Conservation (phyloP, 352 stramenopile genomes). For the Globisporangium acanthophoron region DNA sequence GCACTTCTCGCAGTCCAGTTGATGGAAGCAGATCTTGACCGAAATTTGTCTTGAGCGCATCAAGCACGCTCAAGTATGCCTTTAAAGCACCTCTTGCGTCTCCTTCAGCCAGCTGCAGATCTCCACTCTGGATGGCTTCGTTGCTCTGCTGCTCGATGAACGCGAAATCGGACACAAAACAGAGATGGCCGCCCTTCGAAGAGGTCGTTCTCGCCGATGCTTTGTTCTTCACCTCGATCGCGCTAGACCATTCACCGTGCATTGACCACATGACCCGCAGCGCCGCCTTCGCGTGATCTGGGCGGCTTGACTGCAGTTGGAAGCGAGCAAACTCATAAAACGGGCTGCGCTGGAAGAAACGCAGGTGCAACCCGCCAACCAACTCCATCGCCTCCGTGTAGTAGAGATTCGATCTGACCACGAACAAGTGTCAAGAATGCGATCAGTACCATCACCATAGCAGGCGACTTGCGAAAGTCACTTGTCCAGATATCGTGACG, state of each 20-base stretch:
- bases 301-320: slow-evolving; percentile 39
- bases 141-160: slow-evolving; percentile 40
- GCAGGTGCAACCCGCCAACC: slow-evolving; percentile 52
- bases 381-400: slow-evolving; percentile 64
- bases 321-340: slow-evolving; percentile 66
- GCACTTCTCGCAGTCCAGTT: slow-evolving; percentile 5
- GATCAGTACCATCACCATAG: not conserved
- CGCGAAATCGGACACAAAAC: slow-evolving; percentile 18
- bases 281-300: slow-evolving; percentile 40
- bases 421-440: not conserved
- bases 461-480: not conserved
- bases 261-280: slow-evolving; percentile 30
- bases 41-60: slow-evolving; percentile 5
- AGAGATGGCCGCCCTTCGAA: slow-evolving; percentile 2
- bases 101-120: slow-evolving; percentile 22
- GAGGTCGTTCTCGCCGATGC: not conserved
- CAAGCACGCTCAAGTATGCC: slow-evolving; percentile 6
- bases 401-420: slow-evolving; percentile 37
- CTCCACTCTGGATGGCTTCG: slow-evolving; percentile 36
- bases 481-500: not conserved
- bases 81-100: slow-evolving; percentile 18
- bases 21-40: not conserved
- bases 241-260: not conserved
- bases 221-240: not conserved
- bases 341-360: slow-evolving; percentile 43